Conservation (phyloP, 176 grass and related monocot genomes). For the Rhynchospora pubera region DNA sequence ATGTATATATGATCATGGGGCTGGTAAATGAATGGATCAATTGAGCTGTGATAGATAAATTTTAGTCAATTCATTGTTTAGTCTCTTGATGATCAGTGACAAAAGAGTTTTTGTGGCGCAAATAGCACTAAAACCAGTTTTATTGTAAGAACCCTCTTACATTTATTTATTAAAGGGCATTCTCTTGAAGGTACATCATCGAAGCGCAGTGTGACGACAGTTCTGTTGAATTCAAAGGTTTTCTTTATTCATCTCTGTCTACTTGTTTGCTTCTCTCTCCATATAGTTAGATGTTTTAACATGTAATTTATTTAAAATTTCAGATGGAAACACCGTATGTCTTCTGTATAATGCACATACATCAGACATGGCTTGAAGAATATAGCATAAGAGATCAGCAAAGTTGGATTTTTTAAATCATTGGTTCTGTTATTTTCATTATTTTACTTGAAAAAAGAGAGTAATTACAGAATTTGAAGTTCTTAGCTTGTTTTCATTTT, state of each 20-base stretch:
- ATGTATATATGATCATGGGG: no score
- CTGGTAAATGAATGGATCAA: no score
- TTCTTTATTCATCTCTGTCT: background rate
- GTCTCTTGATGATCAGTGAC: no score
- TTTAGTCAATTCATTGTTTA: no score
- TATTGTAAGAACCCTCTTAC: background rate
- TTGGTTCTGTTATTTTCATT: background rate
- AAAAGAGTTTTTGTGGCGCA: no score
- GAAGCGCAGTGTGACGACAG: slow-evolving; percentile 42
- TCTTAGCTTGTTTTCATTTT: background rate
- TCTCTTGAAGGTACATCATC: slow-evolving; percentile 42
- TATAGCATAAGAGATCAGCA: slow-evolving; percentile 28
- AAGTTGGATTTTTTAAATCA: slow-evolving; percentile 22
- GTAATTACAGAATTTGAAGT: background rate
- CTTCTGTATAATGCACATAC: slow-evolving; percentile 47
- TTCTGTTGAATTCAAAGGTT: slow-evolving; percentile 68
- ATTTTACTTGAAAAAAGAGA: background rate
- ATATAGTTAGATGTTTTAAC: background rate
- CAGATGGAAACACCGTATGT: slow-evolving; percentile 44
- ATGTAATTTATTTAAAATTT: slow-evolving; percentile 6
- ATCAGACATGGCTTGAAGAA: slow-evolving; percentile 76
- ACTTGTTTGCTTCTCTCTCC: slow-evolving; percentile 7
- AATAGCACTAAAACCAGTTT: no score
- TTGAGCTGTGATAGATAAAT: no score
- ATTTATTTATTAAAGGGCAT: background rate